phyloP scores from a whole-genome alignment of 225 moss, liverwort and hornwort genomes.

The Ulota crispa region DNA sequence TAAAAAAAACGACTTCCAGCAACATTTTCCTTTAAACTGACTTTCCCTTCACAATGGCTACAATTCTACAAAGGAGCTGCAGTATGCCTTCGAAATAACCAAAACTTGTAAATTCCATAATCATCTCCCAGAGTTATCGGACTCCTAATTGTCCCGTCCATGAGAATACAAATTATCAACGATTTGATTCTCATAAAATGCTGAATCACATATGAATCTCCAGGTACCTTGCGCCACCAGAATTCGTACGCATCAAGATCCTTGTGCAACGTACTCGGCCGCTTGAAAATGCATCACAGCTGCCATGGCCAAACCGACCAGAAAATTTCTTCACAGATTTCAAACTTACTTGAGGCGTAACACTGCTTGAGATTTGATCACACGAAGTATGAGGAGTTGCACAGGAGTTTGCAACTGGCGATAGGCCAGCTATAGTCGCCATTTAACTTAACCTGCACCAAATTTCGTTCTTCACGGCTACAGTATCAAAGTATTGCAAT shows the following conservation, averaged over 20 bases:
- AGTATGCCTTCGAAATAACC: not conserved
- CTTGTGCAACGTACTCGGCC: not conserved
- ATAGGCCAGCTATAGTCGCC: constrained; percentile 12
- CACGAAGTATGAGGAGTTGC: not conserved
- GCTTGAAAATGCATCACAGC: constrained; percentile 7
- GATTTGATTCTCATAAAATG: not conserved
- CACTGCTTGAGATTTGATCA: not conserved
- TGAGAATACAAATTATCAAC: not conserved
- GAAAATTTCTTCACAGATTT: not conserved
- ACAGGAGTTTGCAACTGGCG: constrained; percentile 10
- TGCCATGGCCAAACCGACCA: not conserved
- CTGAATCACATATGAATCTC: not conserved
- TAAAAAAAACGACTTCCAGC: not conserved
- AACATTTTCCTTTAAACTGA: not conserved
- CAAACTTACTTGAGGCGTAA: not conserved
- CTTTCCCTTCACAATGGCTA: not conserved
- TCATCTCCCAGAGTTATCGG: not conserved
- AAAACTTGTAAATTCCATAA: not conserved
- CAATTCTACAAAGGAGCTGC: not conserved
- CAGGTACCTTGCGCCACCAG: constrained; percentile 16
- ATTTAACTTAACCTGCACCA: not conserved
- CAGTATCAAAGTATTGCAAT: not conserved
- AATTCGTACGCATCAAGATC: not conserved
- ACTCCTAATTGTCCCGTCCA: not conserved
- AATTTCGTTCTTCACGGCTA: not conserved